Base-by-base conservation (phyloP, 441 rosid species). In the Eruca vesicaria region DNA sequence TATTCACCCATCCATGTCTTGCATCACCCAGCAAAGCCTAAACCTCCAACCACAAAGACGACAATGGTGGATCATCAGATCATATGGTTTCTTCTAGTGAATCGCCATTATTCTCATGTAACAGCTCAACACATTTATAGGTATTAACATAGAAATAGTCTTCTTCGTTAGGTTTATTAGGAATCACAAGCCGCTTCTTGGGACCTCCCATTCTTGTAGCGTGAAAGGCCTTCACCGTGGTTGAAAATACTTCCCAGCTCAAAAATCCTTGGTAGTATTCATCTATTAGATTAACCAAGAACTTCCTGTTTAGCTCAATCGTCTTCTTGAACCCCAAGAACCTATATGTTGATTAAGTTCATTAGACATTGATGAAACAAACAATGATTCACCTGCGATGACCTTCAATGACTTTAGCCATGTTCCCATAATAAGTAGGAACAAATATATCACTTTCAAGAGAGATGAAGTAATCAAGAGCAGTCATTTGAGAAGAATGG, bases 381-480 rank as follows among this genome's bases (percentile, higher is more conserved):
- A 31, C 41, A 19, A 19, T 9, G 96, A 23, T 29, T 23, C 18
- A 94, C 98, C 98, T 90, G 74, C 98, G 89, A 84, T 94, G 98
- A 74, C 98, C 98, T 88, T 91, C 98, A 14, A 94, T 96, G 63
- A 94, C 97, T 84, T 90, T 94, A 9, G 98, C 97, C 98, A 94
- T 94, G 88, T 94, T 94, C 59, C 98, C 98, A 68, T 91, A 92
- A 75, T 89, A 94, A 3, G 98, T 94, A 48, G 98, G 98, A 57
- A 94, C 87, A 73, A 94, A 94, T 62, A 94, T 85, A 79, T 91
- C 96, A 83, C 98, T 94, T 83, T 94, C 97, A 76, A 94, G 69
- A 0, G 98, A 87, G 15, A 94, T 97, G 43, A 94, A 96, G 79
- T 94, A 94, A 84, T 94, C 98, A 59, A 94, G 73, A 29, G 97